Evolutionary conservation across 2,329 filamentous ascomycete genomes (phyloP), one percentile per base, ranked within the genome.

Genomic region (Monosporascus sp.): DNA sequence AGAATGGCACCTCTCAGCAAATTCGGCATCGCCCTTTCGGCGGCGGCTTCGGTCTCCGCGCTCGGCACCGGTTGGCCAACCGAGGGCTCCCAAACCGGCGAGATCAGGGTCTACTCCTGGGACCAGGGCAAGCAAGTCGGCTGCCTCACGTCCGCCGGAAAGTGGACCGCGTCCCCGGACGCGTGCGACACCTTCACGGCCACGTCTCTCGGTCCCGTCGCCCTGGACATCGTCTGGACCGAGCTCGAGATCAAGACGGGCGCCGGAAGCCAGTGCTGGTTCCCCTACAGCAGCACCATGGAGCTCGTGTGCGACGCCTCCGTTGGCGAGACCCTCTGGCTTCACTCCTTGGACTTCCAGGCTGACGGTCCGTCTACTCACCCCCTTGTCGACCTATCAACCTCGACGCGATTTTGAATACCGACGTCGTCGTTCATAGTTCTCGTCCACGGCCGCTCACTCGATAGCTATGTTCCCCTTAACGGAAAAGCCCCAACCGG

Each of bases 71-170:
- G 51, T 8, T 53, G 54, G 48, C 51, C 54, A 25, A 54, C 49
- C 38, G 48, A 52, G 2, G 52, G 50, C 20, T 52, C 48, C 9
- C 48, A 52, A 38, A 52, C 36, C 22, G 52, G 51, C 17, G 43
- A 57, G 38, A 37, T 57, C 35, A 47, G 45, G 9, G 52, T 55
- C 37, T 53, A 55, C 17, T 53, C 50, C 38, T 55, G 48, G 54
- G 46, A 15, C 38, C 41, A 46, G 24, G 50, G 38, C 27, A 45
- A 50, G 18, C 41, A 53, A 20, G 54, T 53, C 20, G 50, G 51
- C 17, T 55, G 54, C n/a, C 39, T 55, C 22, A 55, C 48, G 22
- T 25, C 36, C 8, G 54, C 49, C 15, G 54, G 50, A 15, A 46
- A 49, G 17, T 57, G 55, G 52, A 54, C 55, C 9, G 55, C 48